Percentiles rank a stretch among this genome's conserved stretches.
These are phyloP conservation scores for Komagataella pseudopastoris DNA, from an alignment of 805 yeast genomes.

Conservation along the genomic window DNA sequence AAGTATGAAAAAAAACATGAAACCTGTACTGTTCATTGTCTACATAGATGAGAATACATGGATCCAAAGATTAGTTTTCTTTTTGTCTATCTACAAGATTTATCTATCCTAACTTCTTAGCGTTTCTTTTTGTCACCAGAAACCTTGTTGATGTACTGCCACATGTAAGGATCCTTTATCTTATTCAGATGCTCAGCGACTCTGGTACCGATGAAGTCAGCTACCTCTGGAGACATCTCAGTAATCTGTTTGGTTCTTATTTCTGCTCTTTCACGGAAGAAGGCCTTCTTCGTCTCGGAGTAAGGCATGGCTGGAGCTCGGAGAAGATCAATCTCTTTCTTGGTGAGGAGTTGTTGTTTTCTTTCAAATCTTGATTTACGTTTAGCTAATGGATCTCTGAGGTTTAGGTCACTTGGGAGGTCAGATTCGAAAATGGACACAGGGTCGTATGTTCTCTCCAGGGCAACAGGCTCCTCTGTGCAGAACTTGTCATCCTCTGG, in stretches of 20 bases:
- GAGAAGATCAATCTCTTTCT: conserved; percentile 46
- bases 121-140: conserved; percentile 7
- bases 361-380: conserved; percentile 29
- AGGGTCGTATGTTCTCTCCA: conserved; percentile 64
- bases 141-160: conserved; percentile 11
- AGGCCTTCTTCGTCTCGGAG: conserved; percentile 46
- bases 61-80: neutral
- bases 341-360: conserved; percentile 38
- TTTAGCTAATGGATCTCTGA: conserved; percentile 66
- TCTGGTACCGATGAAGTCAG: conserved; percentile 28
- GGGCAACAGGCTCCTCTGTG: conserved; percentile 41
- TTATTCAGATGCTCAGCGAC: conserved; percentile 22
- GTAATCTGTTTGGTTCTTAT: conserved; percentile 29
- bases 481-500: conserved; percentile 42
- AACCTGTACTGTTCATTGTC: neutral
- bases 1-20: neutral
- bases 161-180: conserved; percentile 17
- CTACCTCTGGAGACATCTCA: conserved; percentile 25
- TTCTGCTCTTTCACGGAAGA: conserved; percentile 37
- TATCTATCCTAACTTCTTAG: neutral
- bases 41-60: neutral
- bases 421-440: conserved; percentile 54
- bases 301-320: conserved; percentile 71
- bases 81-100: neutral
- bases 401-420: conserved; percentile 45